Percentiles rank a stretch among this genome's conserved stretches.
Conservation (phyloP, 1,284 basidiomycete species). For the Fomitopsis betulina region DNA sequence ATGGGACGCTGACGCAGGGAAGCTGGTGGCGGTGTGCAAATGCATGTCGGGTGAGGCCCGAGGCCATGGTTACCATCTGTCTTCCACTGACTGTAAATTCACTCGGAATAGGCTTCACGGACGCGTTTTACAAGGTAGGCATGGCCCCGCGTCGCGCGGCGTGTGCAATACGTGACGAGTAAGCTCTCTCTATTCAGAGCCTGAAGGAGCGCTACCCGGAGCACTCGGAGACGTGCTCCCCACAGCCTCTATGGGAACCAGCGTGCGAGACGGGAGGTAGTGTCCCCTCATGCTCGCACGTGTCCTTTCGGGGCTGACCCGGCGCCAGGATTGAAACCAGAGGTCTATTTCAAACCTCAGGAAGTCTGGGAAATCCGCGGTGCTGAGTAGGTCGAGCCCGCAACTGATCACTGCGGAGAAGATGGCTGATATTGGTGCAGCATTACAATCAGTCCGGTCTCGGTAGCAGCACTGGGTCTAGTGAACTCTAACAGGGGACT, state of each 20-base stretch:
- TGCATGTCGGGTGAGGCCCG: conserved; percentile 67
- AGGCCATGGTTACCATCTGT: conserved; percentile 8
- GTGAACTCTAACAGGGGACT: conserved; percentile 68
- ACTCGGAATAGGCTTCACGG: conserved; percentile 52
- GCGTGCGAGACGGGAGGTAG: conserved; percentile 65
- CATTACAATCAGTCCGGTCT: conserved; percentile 86
- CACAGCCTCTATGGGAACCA: conserved; percentile 49
- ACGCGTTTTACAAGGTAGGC: conserved; percentile 76
- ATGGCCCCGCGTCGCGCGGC: neutral
- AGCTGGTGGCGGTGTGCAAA: conserved; percentile 81
- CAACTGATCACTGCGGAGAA: neutral
- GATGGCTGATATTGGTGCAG: conserved; percentile 32
- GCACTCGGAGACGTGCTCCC: conserved; percentile 63
- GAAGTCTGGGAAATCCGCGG: conserved; percentile 94
- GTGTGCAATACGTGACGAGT: neutral
- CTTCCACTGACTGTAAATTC: neutral
- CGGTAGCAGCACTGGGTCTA: conserved; percentile 74
- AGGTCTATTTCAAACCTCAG: conserved; percentile 80
- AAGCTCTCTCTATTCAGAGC: conserved; percentile 28
- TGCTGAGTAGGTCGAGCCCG: conserved; percentile 66
- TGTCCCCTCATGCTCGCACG: conserved; percentile 7
- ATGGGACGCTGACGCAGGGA: conserved; percentile 70
- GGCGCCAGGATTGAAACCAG: conserved; percentile 62
- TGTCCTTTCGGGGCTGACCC: conserved; percentile 1
- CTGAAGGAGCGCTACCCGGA: conserved; percentile 64